These are phyloP conservation scores for Oryza brachyantha DNA, from an alignment of 176 grass and related monocot genomes.

Conservation along the genomic window DNA sequence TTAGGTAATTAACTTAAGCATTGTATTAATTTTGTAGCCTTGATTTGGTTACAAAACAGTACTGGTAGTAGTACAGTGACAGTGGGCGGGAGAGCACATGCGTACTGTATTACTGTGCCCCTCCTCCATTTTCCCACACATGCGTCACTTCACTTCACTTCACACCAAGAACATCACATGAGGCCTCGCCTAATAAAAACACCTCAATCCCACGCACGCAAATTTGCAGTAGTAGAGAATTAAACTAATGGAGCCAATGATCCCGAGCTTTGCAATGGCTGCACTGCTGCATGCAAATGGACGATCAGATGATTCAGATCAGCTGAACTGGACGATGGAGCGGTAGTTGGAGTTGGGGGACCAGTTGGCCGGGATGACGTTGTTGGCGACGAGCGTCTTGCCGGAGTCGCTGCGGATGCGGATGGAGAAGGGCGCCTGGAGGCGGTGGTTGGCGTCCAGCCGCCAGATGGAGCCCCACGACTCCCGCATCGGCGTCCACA, in stretches of 20 bases:
- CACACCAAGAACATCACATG: neutral
- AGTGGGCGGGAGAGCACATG: slow-evolving; percentile 56
- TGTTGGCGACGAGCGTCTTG: slow-evolving; percentile 49
- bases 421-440: slow-evolving; percentile 57
- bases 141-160: neutral
- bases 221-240: neutral
- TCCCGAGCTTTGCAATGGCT: neutral
- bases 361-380: slow-evolving; percentile 65
- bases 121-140: slow-evolving; percentile 41
- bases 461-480: slow-evolving; percentile 65
- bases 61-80: slow-evolving; percentile 24
- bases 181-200: neutral
- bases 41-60: slow-evolving; percentile 16
- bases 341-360: slow-evolving; percentile 54
- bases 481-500: slow-evolving; percentile 53
- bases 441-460: slow-evolving; percentile 39
- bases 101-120: slow-evolving; percentile 6
- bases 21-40: slow-evolving; percentile 27
- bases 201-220: neutral
- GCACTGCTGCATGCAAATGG: no score
- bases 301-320: no score
- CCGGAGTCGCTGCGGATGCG: slow-evolving; percentile 59
- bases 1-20: slow-evolving; percentile 11
- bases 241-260: neutral
- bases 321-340: slow-evolving; percentile 67